Percentiles rank a stretch among this genome's conserved stretches.
These are phyloP conservation scores for Viola odorata DNA, from an alignment of 345 rosid genomes.

Conservation along the genomic window DNA sequence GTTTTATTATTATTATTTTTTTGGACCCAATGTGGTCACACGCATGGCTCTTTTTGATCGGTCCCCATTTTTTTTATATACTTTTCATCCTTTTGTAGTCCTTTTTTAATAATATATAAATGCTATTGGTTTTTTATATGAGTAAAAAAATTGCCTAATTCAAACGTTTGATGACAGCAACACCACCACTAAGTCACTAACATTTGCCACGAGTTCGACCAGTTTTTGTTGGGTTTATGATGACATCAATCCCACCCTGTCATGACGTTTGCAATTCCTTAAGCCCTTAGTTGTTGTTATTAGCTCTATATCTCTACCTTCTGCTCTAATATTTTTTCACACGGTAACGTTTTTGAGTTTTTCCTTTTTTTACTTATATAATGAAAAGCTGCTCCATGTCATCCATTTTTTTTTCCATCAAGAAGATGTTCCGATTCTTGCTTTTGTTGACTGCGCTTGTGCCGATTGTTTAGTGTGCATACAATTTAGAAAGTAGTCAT, in stretches of 20 bases:
- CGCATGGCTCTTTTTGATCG: slow-evolving; percentile 65
- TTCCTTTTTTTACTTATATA: neutral
- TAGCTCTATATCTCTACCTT: neutral
- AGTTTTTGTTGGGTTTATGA: slow-evolving; percentile 24
- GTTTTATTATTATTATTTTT: neutral
- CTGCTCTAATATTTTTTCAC: neutral
- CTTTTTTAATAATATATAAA: slow-evolving; percentile 22
- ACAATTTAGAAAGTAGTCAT: neutral
- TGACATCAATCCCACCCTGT: slow-evolving; percentile 62
- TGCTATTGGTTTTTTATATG: slow-evolving; percentile 1
- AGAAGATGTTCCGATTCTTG: neutral
- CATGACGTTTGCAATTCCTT: slow-evolving; percentile 40
- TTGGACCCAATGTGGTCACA: slow-evolving; percentile 54
- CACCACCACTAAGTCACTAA: slow-evolving; percentile 35
- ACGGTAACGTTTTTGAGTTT: neutral
- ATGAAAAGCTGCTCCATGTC: neutral
- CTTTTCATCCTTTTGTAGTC: slow-evolving; percentile 34
- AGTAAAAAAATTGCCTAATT: slow-evolving; percentile 14
- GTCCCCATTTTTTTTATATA: slow-evolving; percentile 43
- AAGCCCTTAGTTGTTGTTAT: neutral
- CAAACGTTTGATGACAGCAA: slow-evolving; percentile 55
- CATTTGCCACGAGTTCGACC: slow-evolving; percentile 26
- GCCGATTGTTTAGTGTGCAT: neutral
- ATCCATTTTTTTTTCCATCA: neutral
- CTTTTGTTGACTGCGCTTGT: slow-evolving; percentile 1